A percentile compares a stretch with the other conserved stretches of the same genome.
Conservation (phyloP, 169 alveolate species). For the Perkinsus olseni region DNA sequence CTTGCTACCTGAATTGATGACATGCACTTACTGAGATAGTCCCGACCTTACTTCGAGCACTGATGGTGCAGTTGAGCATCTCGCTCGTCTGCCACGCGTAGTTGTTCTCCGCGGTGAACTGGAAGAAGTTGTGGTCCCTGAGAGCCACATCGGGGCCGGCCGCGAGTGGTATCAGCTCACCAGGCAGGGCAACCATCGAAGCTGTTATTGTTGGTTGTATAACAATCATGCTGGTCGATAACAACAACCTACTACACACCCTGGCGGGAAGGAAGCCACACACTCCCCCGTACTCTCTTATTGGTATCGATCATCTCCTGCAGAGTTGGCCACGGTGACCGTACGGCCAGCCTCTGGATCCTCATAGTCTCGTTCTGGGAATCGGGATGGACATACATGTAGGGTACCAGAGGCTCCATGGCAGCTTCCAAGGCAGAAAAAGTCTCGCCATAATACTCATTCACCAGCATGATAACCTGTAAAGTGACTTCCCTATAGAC, state of each 20-base stretch:
- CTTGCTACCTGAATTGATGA: neutral
- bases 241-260: neutral
- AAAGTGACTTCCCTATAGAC: neutral
- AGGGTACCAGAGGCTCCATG: neutral
- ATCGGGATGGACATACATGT: neutral
- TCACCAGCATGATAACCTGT: neutral
- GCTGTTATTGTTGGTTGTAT: neutral
- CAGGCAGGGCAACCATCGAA: neutral
- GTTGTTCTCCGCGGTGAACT: neutral
- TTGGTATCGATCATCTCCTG: neutral
- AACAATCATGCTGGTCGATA: neutral
- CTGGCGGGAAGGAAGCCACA: neutral
- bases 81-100: neutral
- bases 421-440: neutral
- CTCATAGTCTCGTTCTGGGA: neutral
- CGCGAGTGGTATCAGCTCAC: neutral
- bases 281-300: neutral
- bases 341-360: neutral
- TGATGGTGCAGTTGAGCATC: slow-evolving; percentile 1
- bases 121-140: neutral
- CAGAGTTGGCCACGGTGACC: neutral
- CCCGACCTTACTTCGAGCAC: neutral
- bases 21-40: neutral
- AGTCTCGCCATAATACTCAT: neutral
- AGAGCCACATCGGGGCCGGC: neutral